Conservation (phyloP, 257 asterid species). For the Scutellaria galericulata region DNA sequence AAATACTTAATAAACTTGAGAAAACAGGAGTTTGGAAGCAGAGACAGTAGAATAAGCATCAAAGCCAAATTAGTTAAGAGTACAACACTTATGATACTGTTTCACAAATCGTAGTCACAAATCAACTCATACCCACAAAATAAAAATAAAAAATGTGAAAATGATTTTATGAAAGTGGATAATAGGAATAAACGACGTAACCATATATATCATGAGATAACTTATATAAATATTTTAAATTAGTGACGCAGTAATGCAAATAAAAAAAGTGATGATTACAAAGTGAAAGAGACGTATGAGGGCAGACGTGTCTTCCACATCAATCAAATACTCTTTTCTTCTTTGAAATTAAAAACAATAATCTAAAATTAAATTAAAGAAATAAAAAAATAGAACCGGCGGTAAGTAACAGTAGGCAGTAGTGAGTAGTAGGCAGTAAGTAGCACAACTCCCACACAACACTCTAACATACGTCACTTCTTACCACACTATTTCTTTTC, state of each 20-base stretch:
- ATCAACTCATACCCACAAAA: no score
- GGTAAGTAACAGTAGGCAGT: constrained; percentile 24
- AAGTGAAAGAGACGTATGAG: constrained; percentile 44
- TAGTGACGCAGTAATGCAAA: background rate
- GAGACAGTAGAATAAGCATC: no score
- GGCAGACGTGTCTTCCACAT: constrained; percentile 34
- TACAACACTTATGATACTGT: no score
- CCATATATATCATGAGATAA: no score
- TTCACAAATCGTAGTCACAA: no score
- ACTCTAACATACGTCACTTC: constrained; percentile 50
- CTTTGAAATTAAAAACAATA: background rate
- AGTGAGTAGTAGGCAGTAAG: constrained; percentile 25
- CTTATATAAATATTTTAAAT: background rate
- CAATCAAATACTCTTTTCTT: constrained; percentile 2
- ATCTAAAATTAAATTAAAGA: background rate
- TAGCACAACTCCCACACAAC: constrained; percentile 39
- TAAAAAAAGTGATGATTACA: constrained; percentile 12
- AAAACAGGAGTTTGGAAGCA: no score
- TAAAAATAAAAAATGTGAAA: no score
- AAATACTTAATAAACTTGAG: no score
- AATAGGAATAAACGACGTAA: no score
- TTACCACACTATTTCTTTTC: background rate
- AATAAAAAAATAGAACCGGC: background rate
- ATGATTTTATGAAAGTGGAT: no score
- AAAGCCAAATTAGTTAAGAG: no score